Percentiles rank a stretch among this genome's conserved stretches.
phyloP scores from a whole-genome alignment of 2,329 filamentous ascomycete genomes.

The Cercospora berteroae region DNA sequence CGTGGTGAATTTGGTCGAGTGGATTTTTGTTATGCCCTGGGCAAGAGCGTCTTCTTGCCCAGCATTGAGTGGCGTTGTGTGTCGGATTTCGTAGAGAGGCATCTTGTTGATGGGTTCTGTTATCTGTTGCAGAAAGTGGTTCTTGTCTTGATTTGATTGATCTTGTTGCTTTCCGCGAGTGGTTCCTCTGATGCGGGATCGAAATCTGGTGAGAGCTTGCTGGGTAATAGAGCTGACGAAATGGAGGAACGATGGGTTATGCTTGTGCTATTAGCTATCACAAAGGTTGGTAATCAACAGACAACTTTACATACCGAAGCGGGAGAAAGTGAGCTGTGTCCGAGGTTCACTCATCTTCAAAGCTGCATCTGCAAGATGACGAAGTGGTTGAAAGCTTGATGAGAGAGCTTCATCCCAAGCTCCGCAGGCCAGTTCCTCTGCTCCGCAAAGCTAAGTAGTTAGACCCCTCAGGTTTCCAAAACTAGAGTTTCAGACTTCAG shows the following conservation, averaged over 20 bases:
- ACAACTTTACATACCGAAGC: background rate
- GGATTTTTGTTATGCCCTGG: conserved; percentile 42
- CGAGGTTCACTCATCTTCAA: background rate
- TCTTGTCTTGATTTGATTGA: too few species aligned
- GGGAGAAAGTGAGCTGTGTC: background rate
- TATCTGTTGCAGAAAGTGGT: too few species aligned
- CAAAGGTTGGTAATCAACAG: background rate
- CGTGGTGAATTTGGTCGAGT: conserved; percentile 44
- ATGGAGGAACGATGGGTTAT: too few species aligned
- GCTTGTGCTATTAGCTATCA: background rate
- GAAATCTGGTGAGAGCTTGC: too few species aligned
- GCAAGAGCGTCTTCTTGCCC: conserved; percentile 44
- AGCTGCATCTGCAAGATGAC: background rate
- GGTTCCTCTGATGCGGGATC: too few species aligned
- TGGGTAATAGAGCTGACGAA: too few species aligned
- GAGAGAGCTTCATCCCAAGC: background rate
- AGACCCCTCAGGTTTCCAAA: too few species aligned
- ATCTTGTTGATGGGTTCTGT: too few species aligned
- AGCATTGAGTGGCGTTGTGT: too few species aligned
- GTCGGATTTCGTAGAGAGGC: conserved; percentile 48
- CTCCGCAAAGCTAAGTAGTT: background rate
- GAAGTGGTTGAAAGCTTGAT: background rate
- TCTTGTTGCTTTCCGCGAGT: too few species aligned
- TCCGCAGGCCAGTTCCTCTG: background rate
- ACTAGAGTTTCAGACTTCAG: too few species aligned